A percentile compares a stretch with the other conserved stretches of the same genome.
Conservation (phyloP, 768 basidiomycete genomes). For the Pulveroboletus frians region DNA sequence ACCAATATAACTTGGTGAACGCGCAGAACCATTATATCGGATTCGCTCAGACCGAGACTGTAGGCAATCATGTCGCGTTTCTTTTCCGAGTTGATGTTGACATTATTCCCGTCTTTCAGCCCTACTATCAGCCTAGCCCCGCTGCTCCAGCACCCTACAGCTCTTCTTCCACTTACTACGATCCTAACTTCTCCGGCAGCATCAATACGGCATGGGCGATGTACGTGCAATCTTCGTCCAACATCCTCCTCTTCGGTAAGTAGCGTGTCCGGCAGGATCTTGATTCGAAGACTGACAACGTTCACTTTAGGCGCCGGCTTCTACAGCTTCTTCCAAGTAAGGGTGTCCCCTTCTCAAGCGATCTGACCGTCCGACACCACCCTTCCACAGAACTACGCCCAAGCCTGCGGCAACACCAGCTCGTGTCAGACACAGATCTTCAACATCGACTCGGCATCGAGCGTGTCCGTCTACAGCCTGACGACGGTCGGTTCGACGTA, state of each 20-base stretch:
- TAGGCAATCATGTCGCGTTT: conserved; percentile 11
- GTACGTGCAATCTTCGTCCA: conserved; percentile 29
- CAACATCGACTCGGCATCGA: conserved; percentile 37
- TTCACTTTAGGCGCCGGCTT: conserved; percentile 38
- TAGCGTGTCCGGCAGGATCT: conserved; percentile 17
- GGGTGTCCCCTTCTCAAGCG: neutral
- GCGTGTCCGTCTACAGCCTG: conserved; percentile 37
- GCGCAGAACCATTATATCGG: conserved; percentile 47
- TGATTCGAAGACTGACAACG: conserved; percentile 24
- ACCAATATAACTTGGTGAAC: conserved; percentile 43
- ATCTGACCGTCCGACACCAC: neutral
- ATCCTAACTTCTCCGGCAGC: conserved; percentile 31
- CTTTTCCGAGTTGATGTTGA: neutral
- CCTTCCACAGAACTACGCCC: conserved; percentile 32
- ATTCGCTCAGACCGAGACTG: conserved; percentile 49
- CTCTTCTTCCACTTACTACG: conserved; percentile 30
- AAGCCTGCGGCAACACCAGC: conserved; percentile 31
- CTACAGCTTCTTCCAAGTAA: conserved; percentile 45
- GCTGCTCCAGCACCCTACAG: conserved; percentile 39
- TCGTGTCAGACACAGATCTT: conserved; percentile 42
- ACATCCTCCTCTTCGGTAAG: conserved; percentile 41
- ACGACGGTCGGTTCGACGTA: conserved; percentile 41
- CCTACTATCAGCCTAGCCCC: conserved; percentile 46
- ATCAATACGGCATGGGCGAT: conserved; percentile 11
- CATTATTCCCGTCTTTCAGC: conserved; percentile 20